phyloP scores from a whole-genome alignment of 1,139 yeast species.

The Candida sanyaensis region DNA sequence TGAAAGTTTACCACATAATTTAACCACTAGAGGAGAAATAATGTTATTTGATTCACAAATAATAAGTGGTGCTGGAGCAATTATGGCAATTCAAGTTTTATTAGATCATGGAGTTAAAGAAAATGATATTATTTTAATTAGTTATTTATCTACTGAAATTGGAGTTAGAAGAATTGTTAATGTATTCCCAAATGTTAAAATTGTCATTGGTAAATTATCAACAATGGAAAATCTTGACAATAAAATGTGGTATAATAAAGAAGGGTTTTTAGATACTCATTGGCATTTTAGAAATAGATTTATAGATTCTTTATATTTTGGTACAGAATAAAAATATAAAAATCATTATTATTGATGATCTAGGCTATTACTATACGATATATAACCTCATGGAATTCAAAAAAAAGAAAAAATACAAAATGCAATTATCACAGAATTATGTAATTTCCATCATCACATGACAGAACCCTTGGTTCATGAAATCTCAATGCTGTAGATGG shows the following conservation, averaged over 20 bases:
- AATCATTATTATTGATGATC: no score
- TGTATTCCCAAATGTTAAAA: conserved; percentile 69
- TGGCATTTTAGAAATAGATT: conserved; percentile 73
- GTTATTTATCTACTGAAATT: conserved; percentile 76
- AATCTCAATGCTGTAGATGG: neutral
- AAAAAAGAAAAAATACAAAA: no score
- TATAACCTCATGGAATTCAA: no score
- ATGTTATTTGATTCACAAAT: conserved; percentile 84
- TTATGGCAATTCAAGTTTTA: conserved; percentile 90
- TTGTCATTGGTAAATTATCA: conserved; percentile 72
- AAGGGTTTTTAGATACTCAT: conserved; percentile 43
- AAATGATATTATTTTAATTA: conserved; percentile 65
- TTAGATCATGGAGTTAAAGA: conserved; percentile 76
- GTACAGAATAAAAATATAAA: conserved; percentile 45
- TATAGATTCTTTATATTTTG: conserved; percentile 79
- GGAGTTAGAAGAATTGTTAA: conserved; percentile 75
- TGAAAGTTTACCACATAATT: conserved; percentile 51
- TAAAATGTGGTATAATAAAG: conserved; percentile 30
- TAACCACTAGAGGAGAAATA: conserved; percentile 40
- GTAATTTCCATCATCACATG: neutral
- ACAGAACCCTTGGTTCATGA: neutral
- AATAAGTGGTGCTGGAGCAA: conserved; percentile 90
- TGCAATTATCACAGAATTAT: no score
- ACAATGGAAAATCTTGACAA: conserved; percentile 23
- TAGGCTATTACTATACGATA: no score